Percentiles rank a stretch among this genome's conserved stretches.
phyloP scores from a whole-genome alignment of 2,329 filamentous ascomycete species.

The Aaosphaeria pasadenensis region DNA sequence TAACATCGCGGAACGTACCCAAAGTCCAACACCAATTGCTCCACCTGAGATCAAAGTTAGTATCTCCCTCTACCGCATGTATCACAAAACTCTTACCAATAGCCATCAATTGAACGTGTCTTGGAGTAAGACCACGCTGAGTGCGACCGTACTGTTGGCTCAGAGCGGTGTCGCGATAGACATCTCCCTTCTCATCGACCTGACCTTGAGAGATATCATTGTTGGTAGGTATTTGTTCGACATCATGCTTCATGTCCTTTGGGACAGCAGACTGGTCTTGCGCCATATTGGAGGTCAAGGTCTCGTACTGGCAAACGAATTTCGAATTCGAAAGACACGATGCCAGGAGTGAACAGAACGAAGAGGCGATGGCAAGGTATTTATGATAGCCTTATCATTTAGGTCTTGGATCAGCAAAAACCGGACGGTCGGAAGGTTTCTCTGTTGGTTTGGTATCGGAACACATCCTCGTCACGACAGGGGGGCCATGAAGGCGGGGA shows the following conservation, averaged over 20 bases:
- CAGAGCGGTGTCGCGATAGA: neutral
- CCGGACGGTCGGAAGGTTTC: too few species aligned
- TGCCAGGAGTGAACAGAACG: too few species aligned
- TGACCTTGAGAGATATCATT: neutral
- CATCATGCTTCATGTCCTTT: neutral
- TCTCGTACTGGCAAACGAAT: too few species aligned
- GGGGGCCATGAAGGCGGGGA: too few species aligned
- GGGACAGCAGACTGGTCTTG: neutral
- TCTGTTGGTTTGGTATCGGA: too few species aligned
- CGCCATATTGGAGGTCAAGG: neutral
- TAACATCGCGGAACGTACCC: neutral
- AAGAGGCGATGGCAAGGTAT: too few species aligned
- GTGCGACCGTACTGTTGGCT: neutral
- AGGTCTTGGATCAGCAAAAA: too few species aligned
- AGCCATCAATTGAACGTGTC: constrained; percentile 58
- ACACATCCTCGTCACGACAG: too few species aligned
- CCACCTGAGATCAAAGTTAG: constrained; percentile 34
- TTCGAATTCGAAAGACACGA: too few species aligned
- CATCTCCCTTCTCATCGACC: neutral
- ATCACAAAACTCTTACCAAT: constrained; percentile 46
- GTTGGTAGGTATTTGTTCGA: neutral
- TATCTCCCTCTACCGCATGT: too few species aligned
- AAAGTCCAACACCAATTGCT: constrained; percentile 67
- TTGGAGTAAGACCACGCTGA: constrained; percentile 43
- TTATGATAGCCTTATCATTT: too few species aligned